Evolutionary conservation across 305 asterid species (phyloP), one percentile per base, ranked within the genome.

Genomic region (Fraxinus albicans): DNA sequence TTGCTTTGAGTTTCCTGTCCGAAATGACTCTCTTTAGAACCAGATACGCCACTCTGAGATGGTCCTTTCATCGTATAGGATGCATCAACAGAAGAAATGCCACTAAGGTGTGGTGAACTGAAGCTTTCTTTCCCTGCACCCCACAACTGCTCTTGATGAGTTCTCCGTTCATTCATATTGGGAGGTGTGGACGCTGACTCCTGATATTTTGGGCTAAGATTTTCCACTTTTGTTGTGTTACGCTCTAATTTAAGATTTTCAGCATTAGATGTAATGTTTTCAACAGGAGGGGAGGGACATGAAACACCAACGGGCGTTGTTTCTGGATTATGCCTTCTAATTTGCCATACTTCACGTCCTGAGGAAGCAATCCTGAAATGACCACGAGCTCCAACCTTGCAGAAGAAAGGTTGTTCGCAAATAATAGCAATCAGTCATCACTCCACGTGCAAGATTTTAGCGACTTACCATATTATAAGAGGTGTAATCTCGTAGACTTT

Each of bases 321-420:
- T 77, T 82, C 90, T 3, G 81, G 73, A 77, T 50, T 55, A 75
- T 34, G 12, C 44, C 84, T 81, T 65, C 81, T 82, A 70, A 2
- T 23, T 58, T 47, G 55, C 1, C 78, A 25, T 25, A 25, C 27
- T 25, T 25, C 27, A 25, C 27, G 27, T 38, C 75, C 81, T 9
- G 40, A 73, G 2, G 88, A 75, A 78, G 86, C 80, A 85, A 69
- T 82, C 55, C 58, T 77, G 6, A 36, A 19, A 63, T 79, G 44
- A 17, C 58, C 31, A 78, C 33, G 84, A 79, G 76, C 86, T 76
- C 65, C 90, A 63, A 47, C 90, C 96, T 89, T 13, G 67, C 34
- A 83, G 25, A 53, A 73, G 17, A 34, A 40, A 72, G 25, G 47
- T 72, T 12, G 25, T 77, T 15, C 8, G 8, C 3, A 23, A 19